A percentile compares a stretch with the other conserved stretches of the same genome.
These are phyloP conservation scores for Paecilomyces fulvus DNA, from an alignment of 2,329 filamentous ascomycete genomes.

Conservation along the genomic window DNA sequence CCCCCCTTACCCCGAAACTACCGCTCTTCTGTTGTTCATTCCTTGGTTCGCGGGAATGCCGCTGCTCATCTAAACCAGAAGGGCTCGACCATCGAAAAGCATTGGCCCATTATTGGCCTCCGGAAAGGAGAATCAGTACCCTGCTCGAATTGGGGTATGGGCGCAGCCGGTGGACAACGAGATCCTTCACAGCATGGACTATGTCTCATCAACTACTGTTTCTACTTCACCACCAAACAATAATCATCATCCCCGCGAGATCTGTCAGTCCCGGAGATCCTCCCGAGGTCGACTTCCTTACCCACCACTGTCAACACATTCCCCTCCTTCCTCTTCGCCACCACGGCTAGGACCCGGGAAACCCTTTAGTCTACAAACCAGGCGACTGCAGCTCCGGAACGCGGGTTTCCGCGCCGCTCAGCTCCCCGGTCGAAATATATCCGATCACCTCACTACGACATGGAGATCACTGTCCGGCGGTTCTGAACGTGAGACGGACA, in stretches of 20 bases:
- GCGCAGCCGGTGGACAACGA: neutral
- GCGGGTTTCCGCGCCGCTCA: constrained; percentile 18
- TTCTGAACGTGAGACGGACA: constrained; percentile 11
- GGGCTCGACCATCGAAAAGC: neutral
- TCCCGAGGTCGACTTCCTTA: constrained; percentile 1
- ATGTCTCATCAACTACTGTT: neutral
- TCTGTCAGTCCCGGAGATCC: neutral
- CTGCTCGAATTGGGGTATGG: neutral
- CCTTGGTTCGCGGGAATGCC: neutral
- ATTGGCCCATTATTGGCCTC: neutral
- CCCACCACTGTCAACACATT: neutral
- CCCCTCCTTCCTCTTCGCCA: constrained; percentile 9
- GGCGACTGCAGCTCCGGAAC: constrained; percentile 20
- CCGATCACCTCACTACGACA: constrained; percentile 10
- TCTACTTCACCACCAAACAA: neutral
- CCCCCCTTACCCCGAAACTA: neutral
- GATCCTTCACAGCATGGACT: neutral
- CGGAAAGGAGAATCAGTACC: neutral
- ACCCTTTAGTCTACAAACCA: constrained; percentile 18
- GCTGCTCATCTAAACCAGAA: neutral
- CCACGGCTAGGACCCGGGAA: constrained; percentile 4
- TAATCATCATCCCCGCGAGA: neutral
- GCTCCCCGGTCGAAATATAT: constrained; percentile 13
- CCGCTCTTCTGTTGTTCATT: neutral
- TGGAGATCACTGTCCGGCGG: constrained; percentile 11